Evolutionary conservation across 129 eudicot genomes (phyloP), one percentile per base, ranked within the genome.

Genomic region (Centaurea solstitialis): DNA sequence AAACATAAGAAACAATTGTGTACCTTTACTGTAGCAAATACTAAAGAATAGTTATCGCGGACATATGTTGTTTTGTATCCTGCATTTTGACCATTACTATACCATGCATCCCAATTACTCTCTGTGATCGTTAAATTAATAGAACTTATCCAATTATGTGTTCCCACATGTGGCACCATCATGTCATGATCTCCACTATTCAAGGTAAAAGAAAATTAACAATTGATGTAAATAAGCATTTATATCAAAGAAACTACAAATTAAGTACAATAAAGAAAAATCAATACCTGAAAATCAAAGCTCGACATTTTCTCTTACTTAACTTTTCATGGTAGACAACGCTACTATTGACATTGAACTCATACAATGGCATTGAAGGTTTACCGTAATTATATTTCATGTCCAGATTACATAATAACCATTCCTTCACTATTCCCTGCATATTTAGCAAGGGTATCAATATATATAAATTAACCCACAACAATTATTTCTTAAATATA

Each of bases 211-310:
- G 21, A 9, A 17, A 72, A 72, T n/a, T 43, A 73, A 4, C 5
- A 43, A 23, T 73, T 45, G 10, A 23, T 8, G 21, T 23, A 20
- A 50, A 69, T n/a, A 20, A n/a, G 22, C 21, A 13, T 30, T 9
- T 3, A 76, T 17, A 11, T 22, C 61, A 10, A 9, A 5, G 1
- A 11, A 40, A 0, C 57, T 2, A 68, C 9, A 13, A 41, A 22
- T 20, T 20, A 33, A 10, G 35, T 1, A 35, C 8, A 65, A 39
- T 26, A 9, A 38, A 37, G 5, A 21, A 45, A 69, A 22, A 22
- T 70, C 1, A 35, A 35, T 67, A 81, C 85, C 85, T 81, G 28
- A 74, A 81, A 68, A 81, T 75, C 41, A 81, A 57, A 81, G 85
- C 85, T 70, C 80, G 61, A 12, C 76, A 82, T 0, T 75, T 57